phyloP scores from a whole-genome alignment of 306 rosid genomes.

The Fragaria ananassa region DNA sequence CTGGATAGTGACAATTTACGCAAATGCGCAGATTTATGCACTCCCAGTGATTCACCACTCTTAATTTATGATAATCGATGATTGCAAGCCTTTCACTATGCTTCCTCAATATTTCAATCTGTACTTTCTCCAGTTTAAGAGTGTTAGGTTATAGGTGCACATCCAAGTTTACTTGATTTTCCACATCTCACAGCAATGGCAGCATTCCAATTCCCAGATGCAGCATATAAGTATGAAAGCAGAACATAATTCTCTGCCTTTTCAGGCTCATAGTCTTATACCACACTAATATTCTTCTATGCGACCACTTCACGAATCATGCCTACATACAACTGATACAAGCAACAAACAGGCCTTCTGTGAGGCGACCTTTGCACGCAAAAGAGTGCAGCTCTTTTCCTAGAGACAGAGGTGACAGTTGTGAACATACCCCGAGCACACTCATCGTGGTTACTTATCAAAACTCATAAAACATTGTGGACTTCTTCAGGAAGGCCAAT shows the following conservation, averaged over 20 bases:
- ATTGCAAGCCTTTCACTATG: slow-evolving; percentile 84
- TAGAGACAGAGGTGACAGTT: slow-evolving; percentile 49
- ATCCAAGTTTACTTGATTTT: not conserved
- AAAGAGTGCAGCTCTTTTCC: slow-evolving; percentile 73
- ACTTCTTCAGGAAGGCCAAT: slow-evolving; percentile 56
- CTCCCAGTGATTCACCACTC: slow-evolving; percentile 49
- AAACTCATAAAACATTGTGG: slow-evolving; percentile 34
- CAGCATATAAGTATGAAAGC: not conserved
- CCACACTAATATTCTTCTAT: slow-evolving; percentile 59
- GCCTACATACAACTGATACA: slow-evolving; percentile 92
- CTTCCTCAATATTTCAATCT: slow-evolving; percentile 43
- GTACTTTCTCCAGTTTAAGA: not conserved
- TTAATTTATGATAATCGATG: slow-evolving; percentile 54
- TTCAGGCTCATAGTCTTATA: slow-evolving; percentile 17
- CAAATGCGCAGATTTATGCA: slow-evolving; percentile 68
- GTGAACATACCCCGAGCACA: slow-evolving; percentile 60
- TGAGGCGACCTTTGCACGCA: slow-evolving; percentile 43
- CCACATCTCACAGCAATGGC: not conserved
- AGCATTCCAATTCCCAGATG: not conserved
- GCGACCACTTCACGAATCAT: slow-evolving; percentile 48
- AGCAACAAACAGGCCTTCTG: slow-evolving; percentile 45
- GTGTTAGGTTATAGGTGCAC: not conserved
- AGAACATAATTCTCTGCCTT: not conserved
- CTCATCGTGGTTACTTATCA: slow-evolving; percentile 45
- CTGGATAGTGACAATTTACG: not conserved